Conservation (phyloP, 202 grass and related monocot species). For the Bolboschoenoplectus hybrid region DNA sequence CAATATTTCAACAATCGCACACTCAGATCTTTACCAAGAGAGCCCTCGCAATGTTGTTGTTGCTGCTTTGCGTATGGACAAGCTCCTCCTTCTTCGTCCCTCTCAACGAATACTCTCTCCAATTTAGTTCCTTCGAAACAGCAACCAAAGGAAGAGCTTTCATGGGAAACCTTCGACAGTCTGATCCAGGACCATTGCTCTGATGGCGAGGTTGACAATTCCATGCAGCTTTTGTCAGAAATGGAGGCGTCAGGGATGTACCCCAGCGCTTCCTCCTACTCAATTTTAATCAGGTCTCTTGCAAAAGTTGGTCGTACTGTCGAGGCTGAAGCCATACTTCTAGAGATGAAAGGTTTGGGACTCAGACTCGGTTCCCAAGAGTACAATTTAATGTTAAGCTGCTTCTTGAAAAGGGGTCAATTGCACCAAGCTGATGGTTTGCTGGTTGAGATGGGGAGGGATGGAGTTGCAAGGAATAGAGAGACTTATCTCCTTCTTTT, state of each 20-base stretch:
- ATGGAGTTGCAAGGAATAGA: slow-evolving; percentile 56
- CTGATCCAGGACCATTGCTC: slow-evolving; percentile 55
- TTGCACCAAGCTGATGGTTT: slow-evolving; percentile 73
- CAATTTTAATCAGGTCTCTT: slow-evolving; percentile 56
- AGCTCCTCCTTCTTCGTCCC: background rate
- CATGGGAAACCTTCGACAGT: slow-evolving; percentile 67
- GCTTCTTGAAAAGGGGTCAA: slow-evolving; percentile 54
- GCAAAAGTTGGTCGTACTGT: slow-evolving; percentile 53
- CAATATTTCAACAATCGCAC: background rate
- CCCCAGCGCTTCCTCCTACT: slow-evolving; percentile 51
- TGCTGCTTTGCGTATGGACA: background rate
- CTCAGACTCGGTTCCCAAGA: slow-evolving; percentile 43
- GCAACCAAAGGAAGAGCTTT: slow-evolving; percentile 57
- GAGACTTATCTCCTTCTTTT: slow-evolving; percentile 75
- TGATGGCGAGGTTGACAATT: slow-evolving; percentile 39
- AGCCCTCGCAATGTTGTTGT: background rate
- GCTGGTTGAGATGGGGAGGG: slow-evolving; percentile 79
- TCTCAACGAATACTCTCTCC: slow-evolving; percentile 9
- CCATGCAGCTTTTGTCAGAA: slow-evolving; percentile 56
- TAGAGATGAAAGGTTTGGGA: slow-evolving; percentile 66
- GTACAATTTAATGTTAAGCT: slow-evolving; percentile 77
- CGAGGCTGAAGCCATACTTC: slow-evolving; percentile 78
- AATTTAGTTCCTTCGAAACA: slow-evolving; percentile 21
- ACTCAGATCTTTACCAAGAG: background rate
- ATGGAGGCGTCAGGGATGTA: slow-evolving; percentile 59